Conservation (phyloP, 2,329 filamentous ascomycete species). For the Teratosphaeria pseudoeucalypti region DNA sequence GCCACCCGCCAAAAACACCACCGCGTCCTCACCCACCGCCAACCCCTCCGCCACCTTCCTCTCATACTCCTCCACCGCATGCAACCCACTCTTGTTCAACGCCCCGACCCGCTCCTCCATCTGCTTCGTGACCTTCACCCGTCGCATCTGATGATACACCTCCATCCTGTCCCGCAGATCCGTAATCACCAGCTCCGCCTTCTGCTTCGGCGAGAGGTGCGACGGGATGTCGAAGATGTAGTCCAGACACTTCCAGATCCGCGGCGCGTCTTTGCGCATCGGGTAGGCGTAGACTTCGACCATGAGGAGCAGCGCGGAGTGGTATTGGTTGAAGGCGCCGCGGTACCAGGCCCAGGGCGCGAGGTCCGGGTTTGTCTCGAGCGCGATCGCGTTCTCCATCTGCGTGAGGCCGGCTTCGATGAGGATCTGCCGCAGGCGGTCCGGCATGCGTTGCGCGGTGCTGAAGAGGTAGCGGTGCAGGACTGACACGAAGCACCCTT, state of each 20-base stretch:
- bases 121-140: constrained; percentile 27
- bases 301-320: constrained; percentile 57
- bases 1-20: background rate
- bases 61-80: background rate
- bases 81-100: background rate
- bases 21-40: background rate
- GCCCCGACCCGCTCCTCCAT: constrained; percentile 20
- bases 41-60: background rate
- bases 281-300: constrained; percentile 55
- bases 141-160: constrained; percentile 49
- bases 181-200: constrained; percentile 49
- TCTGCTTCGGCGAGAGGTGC: constrained; percentile 43
- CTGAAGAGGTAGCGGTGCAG: constrained; percentile 56
- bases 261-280: constrained; percentile 46
- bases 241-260: constrained; percentile 62
- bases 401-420: constrained; percentile 49
- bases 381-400: constrained; percentile 44
- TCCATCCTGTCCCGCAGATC: constrained; percentile 53
- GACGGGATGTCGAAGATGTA: constrained; percentile 57
- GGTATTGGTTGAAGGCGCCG: constrained; percentile 63
- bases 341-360: constrained; percentile 58
- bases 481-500: constrained; percentile 55
- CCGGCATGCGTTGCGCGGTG: constrained; percentile 42
- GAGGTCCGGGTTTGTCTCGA: constrained; percentile 45
- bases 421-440: constrained; percentile 53